phyloP scores from a whole-genome alignment of 257 asterid genomes.

The Thymus quinquecostatus region DNA sequence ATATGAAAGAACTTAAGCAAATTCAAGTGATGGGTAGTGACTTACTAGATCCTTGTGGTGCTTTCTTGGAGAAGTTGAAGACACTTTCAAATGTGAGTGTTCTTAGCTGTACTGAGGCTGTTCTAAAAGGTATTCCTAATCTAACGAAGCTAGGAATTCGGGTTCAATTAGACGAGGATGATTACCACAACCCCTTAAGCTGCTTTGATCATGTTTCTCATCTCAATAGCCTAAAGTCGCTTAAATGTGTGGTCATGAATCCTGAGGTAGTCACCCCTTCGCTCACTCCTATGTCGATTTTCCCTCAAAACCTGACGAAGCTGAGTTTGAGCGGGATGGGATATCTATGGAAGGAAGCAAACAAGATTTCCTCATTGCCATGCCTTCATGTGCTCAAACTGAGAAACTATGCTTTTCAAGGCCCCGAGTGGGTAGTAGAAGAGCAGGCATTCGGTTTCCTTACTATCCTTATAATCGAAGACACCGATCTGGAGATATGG shows the following conservation, averaged over 20 bases:
- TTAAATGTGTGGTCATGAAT: slow-evolving; percentile 22
- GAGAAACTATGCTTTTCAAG: slow-evolving; percentile 28
- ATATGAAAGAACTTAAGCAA: slow-evolving; percentile 30
- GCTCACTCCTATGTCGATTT: slow-evolving; percentile 3
- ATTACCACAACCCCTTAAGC: slow-evolving; percentile 4
- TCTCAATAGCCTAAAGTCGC: slow-evolving; percentile 17
- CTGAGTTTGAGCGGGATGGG: slow-evolving; percentile 33
- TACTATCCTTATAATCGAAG: slow-evolving; percentile 23
- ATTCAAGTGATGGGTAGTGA: slow-evolving; percentile 9
- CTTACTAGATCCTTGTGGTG: slow-evolving; percentile 9
- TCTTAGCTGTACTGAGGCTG: slow-evolving; percentile 5
- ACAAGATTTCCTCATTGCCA: slow-evolving; percentile 14
- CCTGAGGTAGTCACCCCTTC: slow-evolving; percentile 17
- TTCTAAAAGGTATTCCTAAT: slow-evolving; percentile 22
- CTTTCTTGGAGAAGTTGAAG: neutral
- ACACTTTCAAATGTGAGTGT: slow-evolving; percentile 23
- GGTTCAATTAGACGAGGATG: slow-evolving; percentile 11
- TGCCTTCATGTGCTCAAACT: slow-evolving; percentile 19
- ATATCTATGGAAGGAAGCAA: slow-evolving; percentile 23
- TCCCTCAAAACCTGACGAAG: slow-evolving; percentile 23
- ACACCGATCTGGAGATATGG: slow-evolving; percentile 29
- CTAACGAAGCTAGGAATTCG: slow-evolving; percentile 26
- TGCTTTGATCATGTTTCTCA: slow-evolving; percentile 20
- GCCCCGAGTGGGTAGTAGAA: slow-evolving; percentile 21
- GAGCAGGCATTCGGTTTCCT: neutral